phyloP scores from a whole-genome alignment of 2,329 filamentous ascomycete species.

The Pseudogymnoascus sp. region DNA sequence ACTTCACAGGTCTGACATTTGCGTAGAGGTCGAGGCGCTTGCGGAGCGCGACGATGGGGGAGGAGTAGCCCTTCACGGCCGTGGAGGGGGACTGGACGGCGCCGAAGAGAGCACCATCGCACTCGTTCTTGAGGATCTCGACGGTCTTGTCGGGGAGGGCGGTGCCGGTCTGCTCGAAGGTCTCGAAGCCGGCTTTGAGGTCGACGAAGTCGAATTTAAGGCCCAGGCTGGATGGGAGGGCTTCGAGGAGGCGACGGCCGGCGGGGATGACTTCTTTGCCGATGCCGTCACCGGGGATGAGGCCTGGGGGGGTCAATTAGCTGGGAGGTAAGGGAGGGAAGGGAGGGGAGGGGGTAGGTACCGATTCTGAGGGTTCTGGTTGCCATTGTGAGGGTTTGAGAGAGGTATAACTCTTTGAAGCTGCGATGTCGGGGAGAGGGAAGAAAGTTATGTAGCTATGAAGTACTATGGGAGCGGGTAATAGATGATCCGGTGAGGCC shows the following conservation, averaged over 20 bases:
- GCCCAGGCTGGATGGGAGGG: conserved; percentile 80
- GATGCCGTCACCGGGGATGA: conserved; percentile 97
- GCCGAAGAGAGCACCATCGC: conserved; percentile 92
- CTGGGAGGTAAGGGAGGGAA: background rate
- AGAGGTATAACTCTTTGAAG: background rate
- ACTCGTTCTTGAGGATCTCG: conserved; percentile 78
- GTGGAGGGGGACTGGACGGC: conserved; percentile 88
- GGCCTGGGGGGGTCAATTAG: conserved; percentile 47
- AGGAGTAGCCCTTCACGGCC: conserved; percentile 90
- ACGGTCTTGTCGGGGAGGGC: conserved; percentile 89
- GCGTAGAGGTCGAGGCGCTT: conserved; percentile 93
- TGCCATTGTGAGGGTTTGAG: conserved; percentile 42
- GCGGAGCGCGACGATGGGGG: conserved; percentile 90
- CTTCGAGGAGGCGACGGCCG: conserved; percentile 83
- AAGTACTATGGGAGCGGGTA: background rate
- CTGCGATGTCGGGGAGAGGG: background rate
- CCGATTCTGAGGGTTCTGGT: conserved; percentile 61
- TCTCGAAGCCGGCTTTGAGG: conserved; percentile 87
- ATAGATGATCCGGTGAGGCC: background rate
- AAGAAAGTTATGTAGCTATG: background rate
- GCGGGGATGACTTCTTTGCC: conserved; percentile 97
- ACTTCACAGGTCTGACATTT: conserved; percentile 95
- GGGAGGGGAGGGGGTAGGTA: conserved; percentile 30
- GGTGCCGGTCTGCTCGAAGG: conserved; percentile 80
- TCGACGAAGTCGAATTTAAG: conserved; percentile 92